phyloP scores from a whole-genome alignment of 225 moss, liverwort and hornwort species.

The Polytrichum commune region DNA sequence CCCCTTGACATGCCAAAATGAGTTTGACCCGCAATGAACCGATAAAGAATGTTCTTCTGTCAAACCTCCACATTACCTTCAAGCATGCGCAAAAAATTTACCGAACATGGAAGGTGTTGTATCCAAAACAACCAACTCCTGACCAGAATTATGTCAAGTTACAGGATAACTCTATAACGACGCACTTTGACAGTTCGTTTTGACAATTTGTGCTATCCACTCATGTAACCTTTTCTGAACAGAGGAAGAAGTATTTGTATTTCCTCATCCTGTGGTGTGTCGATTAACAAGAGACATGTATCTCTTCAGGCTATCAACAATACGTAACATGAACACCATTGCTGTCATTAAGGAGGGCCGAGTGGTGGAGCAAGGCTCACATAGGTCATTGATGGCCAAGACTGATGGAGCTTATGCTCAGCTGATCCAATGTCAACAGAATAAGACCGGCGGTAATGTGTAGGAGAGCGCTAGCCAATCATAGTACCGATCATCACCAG shows the following conservation, averaged over 20 bases:
- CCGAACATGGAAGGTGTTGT: too few relatives aligned
- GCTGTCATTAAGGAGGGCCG: conserved; percentile 50
- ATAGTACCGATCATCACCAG: conserved; percentile 8
- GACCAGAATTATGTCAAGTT: too few relatives aligned
- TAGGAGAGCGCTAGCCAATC: conserved; percentile 11
- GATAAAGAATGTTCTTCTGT: too few relatives aligned
- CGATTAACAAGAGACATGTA: not conserved
- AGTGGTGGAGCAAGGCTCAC: conserved; percentile 54
- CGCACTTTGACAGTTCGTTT: not conserved
- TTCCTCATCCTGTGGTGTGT: too few relatives aligned
- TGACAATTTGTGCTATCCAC: too few relatives aligned
- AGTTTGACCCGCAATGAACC: too few relatives aligned
- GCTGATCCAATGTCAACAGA: conserved; percentile 29
- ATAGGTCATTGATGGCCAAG: conserved; percentile 32
- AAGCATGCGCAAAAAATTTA: too few relatives aligned
- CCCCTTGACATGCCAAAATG: too few relatives aligned
- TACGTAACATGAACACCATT: conserved; percentile 46
- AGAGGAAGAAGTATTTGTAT: too few relatives aligned
- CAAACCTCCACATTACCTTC: too few relatives aligned
- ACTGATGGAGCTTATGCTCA: conserved; percentile 35
- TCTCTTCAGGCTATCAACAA: conserved; percentile 53
- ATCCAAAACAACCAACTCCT: too few relatives aligned
- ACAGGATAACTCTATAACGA: not conserved
- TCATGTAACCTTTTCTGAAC: too few relatives aligned
- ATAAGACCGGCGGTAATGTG: conserved; percentile 4